Conservation (phyloP, 352 stramenopile species). For the Pythium scleroteichum region DNA sequence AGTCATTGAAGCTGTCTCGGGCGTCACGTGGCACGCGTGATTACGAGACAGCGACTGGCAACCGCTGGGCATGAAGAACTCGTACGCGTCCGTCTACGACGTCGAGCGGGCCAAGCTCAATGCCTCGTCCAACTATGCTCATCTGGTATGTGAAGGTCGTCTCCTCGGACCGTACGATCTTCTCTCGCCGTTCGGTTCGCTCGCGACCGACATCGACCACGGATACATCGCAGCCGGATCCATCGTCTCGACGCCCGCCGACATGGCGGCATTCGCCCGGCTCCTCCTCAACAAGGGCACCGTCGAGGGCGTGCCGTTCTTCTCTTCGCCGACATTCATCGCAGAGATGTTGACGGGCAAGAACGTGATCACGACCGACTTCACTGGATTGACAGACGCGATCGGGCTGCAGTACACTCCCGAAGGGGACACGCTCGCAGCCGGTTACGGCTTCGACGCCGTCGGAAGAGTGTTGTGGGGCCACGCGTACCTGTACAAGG, state of each 20-base stretch:
- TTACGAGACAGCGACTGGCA: slow-evolving; percentile 49
- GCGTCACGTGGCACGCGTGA: slow-evolving; percentile 51
- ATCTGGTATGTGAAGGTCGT: slow-evolving; percentile 50
- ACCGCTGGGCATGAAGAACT: slow-evolving; percentile 59
- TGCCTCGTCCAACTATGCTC: slow-evolving; percentile 31
- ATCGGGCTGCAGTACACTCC: slow-evolving; percentile 47
- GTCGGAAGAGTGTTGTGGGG: slow-evolving; percentile 56
- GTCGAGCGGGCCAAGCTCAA: neutral
- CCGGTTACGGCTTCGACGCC: slow-evolving; percentile 72
- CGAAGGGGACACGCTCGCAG: slow-evolving; percentile 51
- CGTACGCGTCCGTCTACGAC: slow-evolving; percentile 34
- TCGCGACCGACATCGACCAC: slow-evolving; percentile 21
- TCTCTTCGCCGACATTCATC: slow-evolving; percentile 43
- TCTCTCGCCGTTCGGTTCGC: slow-evolving; percentile 29
- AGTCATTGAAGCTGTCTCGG: slow-evolving; percentile 50
- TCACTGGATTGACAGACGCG: slow-evolving; percentile 38
- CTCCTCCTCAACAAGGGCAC: slow-evolving; percentile 65
- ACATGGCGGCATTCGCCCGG: slow-evolving; percentile 52
- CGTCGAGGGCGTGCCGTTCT: slow-evolving; percentile 45
- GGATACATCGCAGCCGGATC: slow-evolving; percentile 43
- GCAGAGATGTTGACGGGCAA: slow-evolving; percentile 63
- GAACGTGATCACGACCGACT: slow-evolving; percentile 32
- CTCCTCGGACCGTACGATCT: slow-evolving; percentile 54
- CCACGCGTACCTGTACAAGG: slow-evolving; percentile 70
- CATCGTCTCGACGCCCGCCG: slow-evolving; percentile 48